Conservation (phyloP, 192 early-diverging fungal species). For the Obelidium mucronatum region DNA sequence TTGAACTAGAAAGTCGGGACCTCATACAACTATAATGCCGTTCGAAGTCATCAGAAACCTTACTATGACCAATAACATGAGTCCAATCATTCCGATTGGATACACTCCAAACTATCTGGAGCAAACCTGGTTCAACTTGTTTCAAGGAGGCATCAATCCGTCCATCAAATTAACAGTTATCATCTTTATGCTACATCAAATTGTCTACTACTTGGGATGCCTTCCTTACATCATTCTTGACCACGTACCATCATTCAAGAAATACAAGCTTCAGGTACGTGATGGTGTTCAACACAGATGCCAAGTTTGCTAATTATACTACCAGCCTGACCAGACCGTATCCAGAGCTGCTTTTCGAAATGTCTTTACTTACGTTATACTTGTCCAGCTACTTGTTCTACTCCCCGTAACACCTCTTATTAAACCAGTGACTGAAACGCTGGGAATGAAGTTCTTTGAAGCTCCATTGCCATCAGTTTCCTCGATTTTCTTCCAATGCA, state of each 20-base stretch:
- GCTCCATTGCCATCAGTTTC: background rate
- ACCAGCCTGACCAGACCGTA: background rate
- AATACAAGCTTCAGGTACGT: constrained; percentile 95
- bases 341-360: background rate
- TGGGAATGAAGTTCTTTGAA: constrained; percentile 85
- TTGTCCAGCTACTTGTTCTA: constrained; percentile 77
- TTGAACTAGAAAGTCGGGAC: too few species aligned
- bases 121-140: constrained; percentile 44
- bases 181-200: constrained; percentile 84
- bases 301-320: too few species aligned
- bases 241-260: constrained; percentile 79
- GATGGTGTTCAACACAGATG: too few species aligned
- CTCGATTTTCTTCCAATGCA: constrained; percentile 36
- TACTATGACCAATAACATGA: too few species aligned
- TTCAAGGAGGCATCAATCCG: constrained; percentile 41
- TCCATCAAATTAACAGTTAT: constrained; percentile 58
- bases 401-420: constrained; percentile 87
- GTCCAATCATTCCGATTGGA: constrained; percentile 11
- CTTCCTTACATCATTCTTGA: constrained; percentile 86
- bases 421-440: constrained; percentile 76
- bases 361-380: background rate
- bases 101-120: constrained; percentile 28
- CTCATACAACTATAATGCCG: too few species aligned
- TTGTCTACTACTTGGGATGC: constrained; percentile 88
- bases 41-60: too few species aligned